Evolutionary conservation across 306 rosid species (phyloP), one percentile per base, ranked within the genome.

Genomic region (Crotalaria pallida): DNA sequence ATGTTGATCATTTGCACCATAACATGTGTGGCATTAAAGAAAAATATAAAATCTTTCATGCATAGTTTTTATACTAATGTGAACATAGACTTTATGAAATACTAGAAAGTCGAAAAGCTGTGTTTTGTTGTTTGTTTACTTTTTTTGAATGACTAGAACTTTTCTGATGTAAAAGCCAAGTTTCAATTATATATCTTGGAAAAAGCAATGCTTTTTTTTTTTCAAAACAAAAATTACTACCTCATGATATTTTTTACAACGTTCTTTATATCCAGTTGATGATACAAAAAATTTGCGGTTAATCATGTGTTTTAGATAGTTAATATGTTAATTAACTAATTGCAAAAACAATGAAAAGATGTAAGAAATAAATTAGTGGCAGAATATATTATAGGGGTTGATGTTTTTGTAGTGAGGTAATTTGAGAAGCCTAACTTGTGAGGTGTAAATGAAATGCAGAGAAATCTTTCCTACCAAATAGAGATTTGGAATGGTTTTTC

Each of bases 401-500:
- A 27, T 27, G 5, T 18, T 18, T 19, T 57, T 50, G 2, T 58
- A 36, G 38, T 58, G 6, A 53, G 58, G 60, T 48, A 31, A 51
- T 36, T 56, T 51, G 57, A 38, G 64, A 67, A 67, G 66, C 71
- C 55, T 80, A 76, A 84, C 31, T 64, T 56, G 1, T 29, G 22
- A 58, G 47, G 19, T 24, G 58, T 63, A 21, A 17, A 48, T 68
- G 40, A 21, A 53, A 43, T 70, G 87, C 85, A 92, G 98, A 89
- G 67, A 89, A 92, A 79, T 92, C 96, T 4, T 92, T 92, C 81
- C 89, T 92, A 29, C 98, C 96, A 0, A 81, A 71, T 47, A 69
- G 88, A 78, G 96, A 92, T 47, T 83, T 92, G 98, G 98, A 92
- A 53, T 92, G 98, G 98, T 92, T 89, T 64, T 92, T 92, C 91